Base-by-base conservation (phyloP, 2,329 filamentous ascomycete genomes). In the Colletotrichum abscissum region DNA sequence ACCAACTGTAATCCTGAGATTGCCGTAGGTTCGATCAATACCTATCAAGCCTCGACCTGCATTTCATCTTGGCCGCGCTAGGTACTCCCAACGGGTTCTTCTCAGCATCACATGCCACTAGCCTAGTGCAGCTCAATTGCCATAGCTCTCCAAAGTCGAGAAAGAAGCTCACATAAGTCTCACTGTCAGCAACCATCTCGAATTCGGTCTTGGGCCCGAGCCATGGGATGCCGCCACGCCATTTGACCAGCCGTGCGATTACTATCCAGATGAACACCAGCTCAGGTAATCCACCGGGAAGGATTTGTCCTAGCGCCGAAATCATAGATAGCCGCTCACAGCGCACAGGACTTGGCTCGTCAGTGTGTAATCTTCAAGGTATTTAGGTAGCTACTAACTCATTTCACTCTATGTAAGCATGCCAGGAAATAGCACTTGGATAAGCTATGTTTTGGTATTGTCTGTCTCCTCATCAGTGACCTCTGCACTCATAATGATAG, bases 221-320 rank as follows among this genome's bases (percentile, higher is more conserved):
- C 68, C 69, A 69, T 57, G 30, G 28, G 57, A 35, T 59, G 16
- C 49, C 63, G 64, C 64, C 69, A 63, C 69, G 57, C 68, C 69
- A 69, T 24, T 57, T 58, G 57, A 72, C 69, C 49, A 55, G 38
- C 65, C 16, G 58, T 72, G 57, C 69, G 33, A 52, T 30, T 38
- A 9, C 38, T 16, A n/a, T 57, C 19, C 26, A 60, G 35, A 38
- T 33, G 64, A 28, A 46, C 24, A 11, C 49, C 24, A 59, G 42
- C 56, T 67, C 68, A 71, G 26, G 33, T 35, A 64, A 52, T 26
- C 38, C 22, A 35, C 38, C 35, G 42, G 35, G 33, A 26, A 49
- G 30, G 9, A 4, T 38, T 38, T 55, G 42, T 24, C 24, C 59
- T 62, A 57, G 49, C 64, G 56, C 52, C 5, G 12, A 62, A 26